Evolutionary conservation across 176 grass and related monocot genomes (phyloP).

Genomic region (Musa acuminata): DNA sequence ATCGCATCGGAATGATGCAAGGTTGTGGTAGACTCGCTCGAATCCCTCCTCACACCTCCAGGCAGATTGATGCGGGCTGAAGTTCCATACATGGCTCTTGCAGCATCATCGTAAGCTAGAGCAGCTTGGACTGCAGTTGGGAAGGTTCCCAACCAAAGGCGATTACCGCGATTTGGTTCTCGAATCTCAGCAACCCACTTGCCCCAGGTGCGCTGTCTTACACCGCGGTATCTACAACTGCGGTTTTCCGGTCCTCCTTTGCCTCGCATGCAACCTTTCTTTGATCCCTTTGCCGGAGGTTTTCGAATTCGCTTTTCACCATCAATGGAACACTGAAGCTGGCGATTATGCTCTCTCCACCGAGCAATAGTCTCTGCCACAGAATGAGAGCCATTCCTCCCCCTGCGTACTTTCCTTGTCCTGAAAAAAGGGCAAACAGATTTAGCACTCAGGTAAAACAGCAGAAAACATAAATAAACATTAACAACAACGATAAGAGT

Average conservation of each 20-base stretch:
- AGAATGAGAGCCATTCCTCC: slow-evolving; percentile 41
- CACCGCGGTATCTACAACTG: slow-evolving; percentile 54
- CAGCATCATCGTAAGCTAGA: slow-evolving; percentile 74
- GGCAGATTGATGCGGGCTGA: slow-evolving; percentile 58
- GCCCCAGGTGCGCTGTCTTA: slow-evolving; percentile 83
- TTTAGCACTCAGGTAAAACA: neutral
- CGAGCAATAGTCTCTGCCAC: slow-evolving; percentile 40
- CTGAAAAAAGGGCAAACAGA: slow-evolving; percentile 11
- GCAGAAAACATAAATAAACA: neutral
- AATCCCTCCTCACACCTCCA: neutral
- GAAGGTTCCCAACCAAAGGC: slow-evolving; percentile 89
- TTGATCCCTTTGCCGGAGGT: slow-evolving; percentile 81
- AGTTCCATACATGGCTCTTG: slow-evolving; percentile 72
- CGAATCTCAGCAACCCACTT: slow-evolving; percentile 97
- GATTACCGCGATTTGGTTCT: slow-evolving; percentile 52
- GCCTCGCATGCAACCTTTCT: slow-evolving; percentile 90
- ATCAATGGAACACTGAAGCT: slow-evolving; percentile 16
- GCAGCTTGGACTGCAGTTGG: slow-evolving; percentile 52
- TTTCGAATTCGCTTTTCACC: slow-evolving; percentile 20
- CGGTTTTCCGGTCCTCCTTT: slow-evolving; percentile 87
- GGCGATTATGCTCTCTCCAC: slow-evolving; percentile 60
- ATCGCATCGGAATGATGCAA: neutral
- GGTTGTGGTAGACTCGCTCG: neutral
- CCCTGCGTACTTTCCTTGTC: slow-evolving; percentile 65
- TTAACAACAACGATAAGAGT: neutral